Evolutionary conservation across 176 grass and related monocot genomes (phyloP), one percentile per base, ranked within the genome.

Genomic region (Rhynchospora breviuscula): DNA sequence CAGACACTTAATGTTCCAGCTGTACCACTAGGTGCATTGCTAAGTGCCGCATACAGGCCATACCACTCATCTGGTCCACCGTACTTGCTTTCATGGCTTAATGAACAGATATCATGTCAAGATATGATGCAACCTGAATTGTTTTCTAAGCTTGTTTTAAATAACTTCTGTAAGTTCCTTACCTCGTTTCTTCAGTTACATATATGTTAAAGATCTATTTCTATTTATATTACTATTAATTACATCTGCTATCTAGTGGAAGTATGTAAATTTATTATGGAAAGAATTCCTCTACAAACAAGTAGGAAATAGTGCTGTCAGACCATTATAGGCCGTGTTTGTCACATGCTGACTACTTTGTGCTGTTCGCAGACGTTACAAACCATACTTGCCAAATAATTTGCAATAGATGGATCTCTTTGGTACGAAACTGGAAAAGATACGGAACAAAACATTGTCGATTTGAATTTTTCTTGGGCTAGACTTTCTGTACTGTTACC

Each of bases 91-190:
- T 89, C 95, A 40, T 86, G 93, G 86, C 84, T 98, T 58, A 91
- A 90, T 17, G 85, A 89, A 83, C 95, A 98, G 85, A 94, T 98
- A 89, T 91, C 95, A 76, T 56, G 90, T 59, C 88, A 98, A 80
- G 89, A 94, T 69, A 98, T 98, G 95, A 98, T 98, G 95, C 92
- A 94, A 56, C 90, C 92, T 76, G 95, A 98, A 61, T 84, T 91
- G 22, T 93, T 94, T 84, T 92, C 95, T 44, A 93, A 98, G 82
- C 92, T 98, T 44, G 81, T 98, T 59, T 87, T 93, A 15, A 98
- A 90, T 87, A 97, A 87, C 83, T 97, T 97, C 47, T 97, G 94
- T 97, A 87, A 97, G 94, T 92, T 89, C 62, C 49, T 67, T 81
- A 51, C 10, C 73, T 29, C 81, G 26, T 82, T 68, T 61, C 57